Base-by-base conservation (phyloP, 208 protist genomes). In the Trypanosoma mega region DNA sequence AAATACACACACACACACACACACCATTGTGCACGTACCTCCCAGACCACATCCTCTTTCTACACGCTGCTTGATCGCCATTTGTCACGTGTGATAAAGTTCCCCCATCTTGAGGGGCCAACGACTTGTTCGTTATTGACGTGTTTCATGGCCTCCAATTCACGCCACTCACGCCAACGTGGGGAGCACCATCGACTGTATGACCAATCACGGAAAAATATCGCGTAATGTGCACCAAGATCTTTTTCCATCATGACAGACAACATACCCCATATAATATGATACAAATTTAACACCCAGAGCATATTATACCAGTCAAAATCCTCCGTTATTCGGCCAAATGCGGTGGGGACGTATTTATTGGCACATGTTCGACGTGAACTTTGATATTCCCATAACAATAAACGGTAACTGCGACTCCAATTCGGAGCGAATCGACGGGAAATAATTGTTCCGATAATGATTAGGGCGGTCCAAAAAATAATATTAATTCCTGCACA, bases 161-260 rank as follows among this genome's bases (percentile, higher is more conserved):
- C 87, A 1, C 87, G 74, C 84, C 87, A 94, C 67, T 94, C 84
- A 21, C 87, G 54, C 84, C 87, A 94, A 12, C 87, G 78, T 56
- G 87, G 87, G 31, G 84, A 91, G 67, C 87, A 94, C 80, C 79
- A 84, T 3, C 60, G 66, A 53, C 83, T 91, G 70, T 91, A 94
- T 37, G 43, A 46, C 39, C 57, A 75, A 46, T 85, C 71, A 11
- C 68, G 61, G 49, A 80, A 90, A 53, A 90, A 79, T 76, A 94
- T 87, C 34, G 83, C 83, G 65, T 94, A 94, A 51, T 91, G 87
- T 41, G 87, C 73, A 3, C 83, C 83, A 24, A 74, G 54, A 43
- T 85, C 68, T 52, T 76, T 77, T 58, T 93, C 86, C 21, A 82
- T 52, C 77, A 88, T 82, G 4, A 82, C 72, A 2, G 80, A 46